Base-by-base conservation (phyloP, 2,329 filamentous ascomycete species). In the Trichoderma koningiopsis region DNA sequence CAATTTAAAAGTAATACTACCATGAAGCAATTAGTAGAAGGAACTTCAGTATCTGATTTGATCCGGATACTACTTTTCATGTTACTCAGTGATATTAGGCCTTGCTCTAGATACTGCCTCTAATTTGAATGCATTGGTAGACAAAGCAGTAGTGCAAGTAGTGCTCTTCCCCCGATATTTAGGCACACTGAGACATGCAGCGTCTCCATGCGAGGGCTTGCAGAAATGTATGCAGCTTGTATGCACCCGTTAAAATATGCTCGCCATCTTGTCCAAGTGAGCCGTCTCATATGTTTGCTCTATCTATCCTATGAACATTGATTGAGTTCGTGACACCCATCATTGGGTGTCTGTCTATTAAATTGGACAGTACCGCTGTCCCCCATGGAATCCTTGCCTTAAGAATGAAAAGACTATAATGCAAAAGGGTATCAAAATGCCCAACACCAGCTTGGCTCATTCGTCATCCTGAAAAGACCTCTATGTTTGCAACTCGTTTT, bases 401-500 rank as follows among this genome's bases (percentile, higher is more conserved):
- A 22, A 29, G 40, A n/a, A 40, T 43, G 61, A 37, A 37, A 27
- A 62, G 49, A 52, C 37, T 57, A 37, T 35, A 27, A 52, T 56
- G 53, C 47, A 69, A 29, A 31, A 29, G 63, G 68, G 68, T 68
- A 71, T 71, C 68, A 67, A 47, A 61, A 33, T 35, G 58, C 60
- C 59, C 10, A 37, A 13, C 24, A 31, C 35, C 40, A 68, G 56
- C 61, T 55, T 49, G 40, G 14, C 53, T 70, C 56, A 57, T 68
- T 71, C 65, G 69, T 31, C 31, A 31, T 65, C 64, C 57, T 22
- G 43, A 22, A 22, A 22, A 8, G 4, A 27, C 37, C 22, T 49
- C 40, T 37, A 16, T 58, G 40, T 4, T 24, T 37, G 55, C 22
- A 59, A 4, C n/a, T n/a, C 33, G 4, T 10, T 43, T 43, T 43